Evolutionary conservation across 2,329 filamentous ascomycete genomes (phyloP), one percentile per base, ranked within the genome.

Genomic region (Hypomyces perniciosus): DNA sequence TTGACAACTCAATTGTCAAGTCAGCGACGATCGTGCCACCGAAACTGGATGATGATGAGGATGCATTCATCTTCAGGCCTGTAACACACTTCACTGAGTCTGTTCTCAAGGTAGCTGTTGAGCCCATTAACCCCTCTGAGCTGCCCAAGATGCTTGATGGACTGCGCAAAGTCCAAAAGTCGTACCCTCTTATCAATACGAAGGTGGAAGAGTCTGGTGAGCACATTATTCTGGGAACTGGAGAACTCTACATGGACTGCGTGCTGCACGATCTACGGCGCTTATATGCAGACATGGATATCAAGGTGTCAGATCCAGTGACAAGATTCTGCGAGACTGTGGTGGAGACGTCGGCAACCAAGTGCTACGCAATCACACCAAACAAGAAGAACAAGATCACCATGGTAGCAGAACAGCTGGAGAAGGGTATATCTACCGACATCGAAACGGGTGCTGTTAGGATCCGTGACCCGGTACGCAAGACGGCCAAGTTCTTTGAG

Each of bases 321-420:
- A 97, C 93, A 12, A 81, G 93, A 44, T 99, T 99, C 76, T 96
- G 90, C 70, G 93, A 99, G 72, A 99, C 93, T 0, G 92, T 96
- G 28, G 90, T 96, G 35, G 93, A 99, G 68, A 95, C 93, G 59
- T 96, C 90, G 13, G 91, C 91, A 20, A 96, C 95, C 53, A 96
- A 96, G 72, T 99, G 93, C 72, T 99, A 96, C 67, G 92, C 93
- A 26, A 84, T 96, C 60, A 97, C 93, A 2, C 93, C 93, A 2
- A 99, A 99, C 74, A 99, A 99, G 74, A 96, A 96, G 76, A 99
- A 99, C 75, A 96, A 95, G 69, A 87, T 99, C 62, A 97, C 93
- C 34, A 96, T 99, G 89, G 88, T 97, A 51, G 93, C 93, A 4
- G 93, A 99, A 68, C 92, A 93, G 33, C 75, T 99, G 10, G 93